A percentile compares a stretch with the other conserved stretches of the same genome.
These are phyloP conservation scores for Setomelanomma holmii DNA, from an alignment of 2,329 filamentous ascomycete species.

Conservation along the genomic window DNA sequence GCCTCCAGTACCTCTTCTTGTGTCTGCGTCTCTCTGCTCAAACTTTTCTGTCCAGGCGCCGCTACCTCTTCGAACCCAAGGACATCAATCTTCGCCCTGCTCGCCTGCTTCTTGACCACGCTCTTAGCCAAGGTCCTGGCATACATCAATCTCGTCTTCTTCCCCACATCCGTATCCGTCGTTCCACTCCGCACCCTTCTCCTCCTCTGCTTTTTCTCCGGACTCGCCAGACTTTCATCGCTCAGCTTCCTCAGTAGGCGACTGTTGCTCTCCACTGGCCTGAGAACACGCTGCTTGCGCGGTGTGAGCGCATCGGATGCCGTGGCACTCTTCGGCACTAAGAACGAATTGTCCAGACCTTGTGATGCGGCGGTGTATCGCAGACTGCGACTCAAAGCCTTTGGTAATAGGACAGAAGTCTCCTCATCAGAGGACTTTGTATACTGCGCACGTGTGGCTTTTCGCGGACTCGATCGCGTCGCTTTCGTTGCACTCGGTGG, in stretches of 20 bases:
- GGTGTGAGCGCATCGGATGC: slow-evolving; percentile 23
- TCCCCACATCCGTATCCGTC: slow-evolving; percentile 23
- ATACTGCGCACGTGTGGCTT: slow-evolving; percentile 31
- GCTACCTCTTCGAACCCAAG: slow-evolving; percentile 17
- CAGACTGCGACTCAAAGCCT: slow-evolving; percentile 32
- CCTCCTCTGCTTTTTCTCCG: slow-evolving; percentile 31
- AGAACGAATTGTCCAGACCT: slow-evolving; percentile 31
- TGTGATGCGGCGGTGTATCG: slow-evolving; percentile 29
- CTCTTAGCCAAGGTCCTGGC: slow-evolving; percentile 39
- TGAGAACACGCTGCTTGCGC: slow-evolving; percentile 42
- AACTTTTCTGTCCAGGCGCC: slow-evolving; percentile 11
- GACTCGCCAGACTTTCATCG: slow-evolving; percentile 37
- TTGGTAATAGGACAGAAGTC: slow-evolving; percentile 31
- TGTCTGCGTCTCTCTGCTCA: slow-evolving; percentile 6
- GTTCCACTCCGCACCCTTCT: slow-evolving; percentile 22
- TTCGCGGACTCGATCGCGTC: slow-evolving; percentile 38
- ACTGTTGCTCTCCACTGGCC: slow-evolving; percentile 42
- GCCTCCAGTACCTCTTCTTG: slow-evolving; percentile 15
- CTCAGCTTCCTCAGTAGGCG: slow-evolving; percentile 35
- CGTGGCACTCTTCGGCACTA: slow-evolving; percentile 26
- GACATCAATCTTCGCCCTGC: slow-evolving; percentile 22
- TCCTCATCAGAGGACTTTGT: slow-evolving; percentile 30
- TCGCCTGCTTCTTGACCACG: slow-evolving; percentile 28
- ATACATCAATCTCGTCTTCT: slow-evolving; percentile 27
- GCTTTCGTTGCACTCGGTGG: slow-evolving; percentile 22